Percentiles rank a stretch among this genome's conserved stretches.
phyloP scores from a whole-genome alignment of 768 basidiomycete species.

The Trichaptum fuscoviolaceum region DNA sequence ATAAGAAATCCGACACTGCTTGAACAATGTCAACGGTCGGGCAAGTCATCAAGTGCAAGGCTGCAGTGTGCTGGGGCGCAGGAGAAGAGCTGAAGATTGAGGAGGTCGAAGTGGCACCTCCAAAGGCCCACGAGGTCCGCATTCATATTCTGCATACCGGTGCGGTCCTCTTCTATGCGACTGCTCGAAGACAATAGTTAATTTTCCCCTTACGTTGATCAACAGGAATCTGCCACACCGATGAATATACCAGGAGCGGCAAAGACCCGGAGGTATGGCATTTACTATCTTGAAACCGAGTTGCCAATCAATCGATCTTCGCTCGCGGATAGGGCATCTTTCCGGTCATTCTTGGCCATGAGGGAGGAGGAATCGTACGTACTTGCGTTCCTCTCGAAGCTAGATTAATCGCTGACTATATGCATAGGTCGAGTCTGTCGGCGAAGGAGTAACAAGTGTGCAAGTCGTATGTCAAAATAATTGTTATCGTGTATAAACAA shows the following conservation, averaged over 20 bases:
- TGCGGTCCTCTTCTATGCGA: conserved; percentile 22
- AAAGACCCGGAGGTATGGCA: conserved; percentile 82
- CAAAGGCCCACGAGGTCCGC: conserved; percentile 84
- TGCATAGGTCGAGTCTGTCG: conserved; percentile 88
- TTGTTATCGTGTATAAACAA: conserved; percentile 1
- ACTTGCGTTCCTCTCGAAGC: not conserved
- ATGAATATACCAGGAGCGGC: conserved; percentile 95
- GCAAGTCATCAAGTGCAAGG: conserved; percentile 80
- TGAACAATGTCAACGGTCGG: conserved; percentile 71
- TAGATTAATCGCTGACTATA: not conserved
- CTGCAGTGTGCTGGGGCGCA: conserved; percentile 94
- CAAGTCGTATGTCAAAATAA: conserved; percentile 37
- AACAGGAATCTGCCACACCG: conserved; percentile 92
- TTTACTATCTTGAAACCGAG: not conserved
- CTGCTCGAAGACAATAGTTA: not conserved
- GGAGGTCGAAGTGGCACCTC: conserved; percentile 91
- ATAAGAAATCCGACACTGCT: conserved; percentile 6
- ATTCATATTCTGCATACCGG: conserved; percentile 92
- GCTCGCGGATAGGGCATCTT: conserved; percentile 60
- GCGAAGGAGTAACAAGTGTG: conserved; percentile 87
- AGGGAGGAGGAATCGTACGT: conserved; percentile 85
- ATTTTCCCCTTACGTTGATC: not conserved
- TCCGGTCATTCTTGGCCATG: conserved; percentile 92
- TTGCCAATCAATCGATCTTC: conserved; percentile 8
- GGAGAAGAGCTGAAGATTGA: conserved; percentile 83